Evolutionary conservation across 2,329 filamentous ascomycete species (phyloP).

Genomic region (Penicillium sp.): DNA sequence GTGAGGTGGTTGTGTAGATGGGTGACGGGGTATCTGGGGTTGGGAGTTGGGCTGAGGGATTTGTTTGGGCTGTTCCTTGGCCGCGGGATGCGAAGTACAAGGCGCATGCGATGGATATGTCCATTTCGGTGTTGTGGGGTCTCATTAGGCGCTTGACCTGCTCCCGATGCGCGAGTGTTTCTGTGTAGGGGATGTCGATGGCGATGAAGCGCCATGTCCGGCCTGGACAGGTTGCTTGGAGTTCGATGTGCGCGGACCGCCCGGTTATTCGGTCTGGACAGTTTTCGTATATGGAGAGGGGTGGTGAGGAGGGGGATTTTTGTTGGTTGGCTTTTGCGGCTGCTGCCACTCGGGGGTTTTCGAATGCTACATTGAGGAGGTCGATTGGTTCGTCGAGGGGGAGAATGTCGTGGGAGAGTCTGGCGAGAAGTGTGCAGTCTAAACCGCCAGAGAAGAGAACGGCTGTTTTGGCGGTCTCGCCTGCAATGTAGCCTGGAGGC

Average conservation of each 20-base stretch:
- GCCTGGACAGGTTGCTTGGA: conserved; percentile 64
- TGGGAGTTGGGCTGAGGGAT: conserved; percentile 26
- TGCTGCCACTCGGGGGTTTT: conserved; percentile 75
- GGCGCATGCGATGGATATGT: conserved; percentile 87
- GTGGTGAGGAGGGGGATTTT: conserved; percentile 4
- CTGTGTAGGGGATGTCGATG: conserved; percentile 76
- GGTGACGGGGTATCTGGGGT: background rate
- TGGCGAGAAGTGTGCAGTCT: conserved; percentile 85
- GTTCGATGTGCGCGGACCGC: conserved; percentile 72
- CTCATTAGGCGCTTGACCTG: conserved; percentile 74
- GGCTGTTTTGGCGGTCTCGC: conserved; percentile 53
- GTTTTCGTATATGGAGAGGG: conserved; percentile 61
- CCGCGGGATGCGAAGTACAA: conserved; percentile 93
- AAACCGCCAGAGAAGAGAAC: conserved; percentile 92
- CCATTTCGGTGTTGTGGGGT: conserved; percentile 98
- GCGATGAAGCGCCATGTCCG: conserved; percentile 78
- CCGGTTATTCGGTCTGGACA: conserved; percentile 92
- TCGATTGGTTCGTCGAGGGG: conserved; percentile 70
- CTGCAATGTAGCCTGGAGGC: conserved; percentile 43
- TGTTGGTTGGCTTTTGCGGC: conserved; percentile 50
- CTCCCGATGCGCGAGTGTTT: conserved; percentile 66
- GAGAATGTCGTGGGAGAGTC: conserved; percentile 73
- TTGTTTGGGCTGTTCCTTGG: conserved; percentile 46
- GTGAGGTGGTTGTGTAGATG: conserved; percentile 66
- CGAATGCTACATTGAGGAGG: conserved; percentile 92